phyloP scores from a whole-genome alignment of 352 stramenopile species.

The Peronosclerospora sorghi region DNA sequence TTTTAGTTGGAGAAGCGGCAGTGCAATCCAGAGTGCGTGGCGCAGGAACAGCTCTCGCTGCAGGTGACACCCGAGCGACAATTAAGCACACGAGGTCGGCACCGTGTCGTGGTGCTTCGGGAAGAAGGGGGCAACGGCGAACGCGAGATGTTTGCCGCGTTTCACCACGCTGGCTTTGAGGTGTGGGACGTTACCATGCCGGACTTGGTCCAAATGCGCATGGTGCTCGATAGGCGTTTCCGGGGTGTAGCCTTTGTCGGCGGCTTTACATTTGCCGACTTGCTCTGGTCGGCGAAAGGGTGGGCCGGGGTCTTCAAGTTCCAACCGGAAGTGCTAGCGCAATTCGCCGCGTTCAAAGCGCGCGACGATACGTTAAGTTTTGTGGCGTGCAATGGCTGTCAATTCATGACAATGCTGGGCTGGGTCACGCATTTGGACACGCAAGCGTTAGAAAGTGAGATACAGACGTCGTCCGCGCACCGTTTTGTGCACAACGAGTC shows the following conservation, averaged over 20 bases:
- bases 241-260: slow-evolving; percentile 97
- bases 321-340: slow-evolving; percentile 89
- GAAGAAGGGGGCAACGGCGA: slow-evolving; percentile 99
- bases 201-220: slow-evolving; percentile 88
- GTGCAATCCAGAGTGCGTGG: slow-evolving; percentile 92
- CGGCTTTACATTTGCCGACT: slow-evolving; percentile 98
- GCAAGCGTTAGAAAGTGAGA: slow-evolving; percentile 40
- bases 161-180: slow-evolving; percentile 95
- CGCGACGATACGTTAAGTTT: slow-evolving; percentile 97
- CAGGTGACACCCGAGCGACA: slow-evolving; percentile 71
- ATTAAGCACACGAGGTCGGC: slow-evolving; percentile 72
- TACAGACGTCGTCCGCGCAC: slow-evolving; percentile 53
- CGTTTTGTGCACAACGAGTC: slow-evolving; percentile 98
- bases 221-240: slow-evolving; percentile 90
- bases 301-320: slow-evolving; percentile 98
- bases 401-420: slow-evolving; percentile 98
- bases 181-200: slow-evolving; percentile 97
- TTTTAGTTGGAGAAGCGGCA: slow-evolving; percentile 97
- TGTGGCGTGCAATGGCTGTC: slow-evolving; percentile 98
- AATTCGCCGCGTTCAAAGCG: slow-evolving; percentile 95
- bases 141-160: slow-evolving; percentile 97
- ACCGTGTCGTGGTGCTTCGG: slow-evolving; percentile 93
- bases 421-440: slow-evolving; percentile 85
- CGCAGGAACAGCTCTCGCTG: slow-evolving; percentile 88
- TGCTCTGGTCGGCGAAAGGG: slow-evolving; percentile 97